phyloP scores from a whole-genome alignment of 306 rosid species.

The Vicia faba region DNA sequence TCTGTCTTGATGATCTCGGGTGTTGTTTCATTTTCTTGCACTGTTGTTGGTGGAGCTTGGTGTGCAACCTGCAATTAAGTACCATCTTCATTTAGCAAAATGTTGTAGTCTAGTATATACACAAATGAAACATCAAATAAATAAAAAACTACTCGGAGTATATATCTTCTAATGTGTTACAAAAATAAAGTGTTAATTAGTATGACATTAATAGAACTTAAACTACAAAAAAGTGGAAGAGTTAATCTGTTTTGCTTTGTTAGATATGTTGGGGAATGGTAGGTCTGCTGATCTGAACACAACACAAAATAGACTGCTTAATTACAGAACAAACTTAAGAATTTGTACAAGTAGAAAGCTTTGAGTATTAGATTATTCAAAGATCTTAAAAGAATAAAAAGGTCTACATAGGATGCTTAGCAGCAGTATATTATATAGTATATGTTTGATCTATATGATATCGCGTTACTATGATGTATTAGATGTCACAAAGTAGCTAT shows the following conservation, averaged over 20 bases:
- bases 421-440: no score
- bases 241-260: background rate
- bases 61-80: constrained; percentile 70
- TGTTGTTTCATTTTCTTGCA: constrained; percentile 55
- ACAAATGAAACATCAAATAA: constrained; percentile 1
- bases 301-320: background rate
- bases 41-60: constrained; percentile 42
- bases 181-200: background rate
- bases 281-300: background rate
- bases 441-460: constrained; percentile 12
- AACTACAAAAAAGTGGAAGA: background rate
- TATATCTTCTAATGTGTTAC: background rate
- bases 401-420: no score
- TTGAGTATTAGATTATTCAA: no score
- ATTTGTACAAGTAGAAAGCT: no score
- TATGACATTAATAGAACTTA: no score
- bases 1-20: constrained; percentile 37
- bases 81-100: constrained; percentile 27
- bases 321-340: background rate
- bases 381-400: no score
- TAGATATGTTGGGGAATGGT: background rate
- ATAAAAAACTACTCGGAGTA: background rate
- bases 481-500: constrained; percentile 13
- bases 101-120: background rate
- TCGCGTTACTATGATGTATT: background rate